These are phyloP conservation scores for Sphagnum contortum DNA, from an alignment of 225 moss, liverwort and hornwort species.

Conservation along the genomic window DNA sequence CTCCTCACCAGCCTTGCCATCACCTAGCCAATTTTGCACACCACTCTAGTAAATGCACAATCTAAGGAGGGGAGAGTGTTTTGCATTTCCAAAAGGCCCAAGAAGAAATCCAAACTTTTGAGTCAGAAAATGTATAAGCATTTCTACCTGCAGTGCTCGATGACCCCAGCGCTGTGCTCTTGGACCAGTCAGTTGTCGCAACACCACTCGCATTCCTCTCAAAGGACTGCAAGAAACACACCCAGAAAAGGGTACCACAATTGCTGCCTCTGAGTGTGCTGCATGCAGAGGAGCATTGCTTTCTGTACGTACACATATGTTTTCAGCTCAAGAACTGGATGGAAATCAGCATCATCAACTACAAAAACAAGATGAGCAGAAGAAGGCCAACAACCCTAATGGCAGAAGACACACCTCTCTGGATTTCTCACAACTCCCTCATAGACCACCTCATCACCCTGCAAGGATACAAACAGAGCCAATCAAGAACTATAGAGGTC, in stretches of 20 bases:
- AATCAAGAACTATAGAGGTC: background rate
- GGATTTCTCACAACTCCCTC: constrained; percentile 50
- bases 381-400: too few relatives aligned
- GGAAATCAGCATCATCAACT: too few relatives aligned
- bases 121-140: background rate
- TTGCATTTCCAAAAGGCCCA: background rate
- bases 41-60: too few relatives aligned
- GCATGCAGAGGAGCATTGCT: background rate
- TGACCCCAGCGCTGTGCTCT: constrained; percentile 49
- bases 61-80: background rate
- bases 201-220: constrained; percentile 37
- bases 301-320: too few relatives aligned
- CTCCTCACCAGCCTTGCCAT: constrained; percentile 31
- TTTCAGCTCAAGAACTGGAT: too few relatives aligned
- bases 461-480: background rate
- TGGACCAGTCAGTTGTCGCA: constrained; percentile 34
- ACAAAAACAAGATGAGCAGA: too few relatives aligned
- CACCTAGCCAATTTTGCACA: constrained; percentile 9
- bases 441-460: constrained; percentile 44
- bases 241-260: background rate
- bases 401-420: constrained; percentile 15
- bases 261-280: background rate
- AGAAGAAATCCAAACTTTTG: background rate
- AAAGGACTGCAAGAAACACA: constrained; percentile 18
- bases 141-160: constrained; percentile 32